phyloP scores from a whole-genome alignment of 306 rosid genomes.

The Prunus dulcis region DNA sequence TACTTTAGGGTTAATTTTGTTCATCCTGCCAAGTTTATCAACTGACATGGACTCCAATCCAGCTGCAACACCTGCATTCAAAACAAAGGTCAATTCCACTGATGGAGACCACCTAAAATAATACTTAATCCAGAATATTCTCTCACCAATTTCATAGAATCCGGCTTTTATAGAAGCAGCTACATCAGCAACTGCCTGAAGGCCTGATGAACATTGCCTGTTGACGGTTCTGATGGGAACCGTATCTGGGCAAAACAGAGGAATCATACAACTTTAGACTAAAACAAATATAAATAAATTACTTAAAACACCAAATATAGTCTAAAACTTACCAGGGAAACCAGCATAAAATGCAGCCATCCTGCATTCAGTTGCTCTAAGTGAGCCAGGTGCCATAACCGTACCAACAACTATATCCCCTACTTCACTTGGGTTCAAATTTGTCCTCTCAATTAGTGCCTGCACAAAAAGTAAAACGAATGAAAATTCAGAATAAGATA shows the following conservation, averaged over 20 bases:
- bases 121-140: neutral
- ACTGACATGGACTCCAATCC: conserved; percentile 77
- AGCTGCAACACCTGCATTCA: conserved; percentile 73
- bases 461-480: conserved; percentile 23
- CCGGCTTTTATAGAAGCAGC: conserved; percentile 91
- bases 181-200: conserved; percentile 94
- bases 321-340: conserved; percentile 63
- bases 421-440: conserved; percentile 69
- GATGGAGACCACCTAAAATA: neutral
- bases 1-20: conserved; percentile 63
- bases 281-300: neutral
- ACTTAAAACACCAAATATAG: neutral
- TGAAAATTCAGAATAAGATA: neutral
- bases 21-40: conserved; percentile 30
- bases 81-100: conserved; percentile 16
- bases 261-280: conserved; percentile 8
- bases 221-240: conserved; percentile 85
- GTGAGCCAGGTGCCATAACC: conserved; percentile 82
- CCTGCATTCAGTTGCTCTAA: conserved; percentile 82
- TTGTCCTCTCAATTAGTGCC: conserved; percentile 82
- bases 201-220: conserved; percentile 95
- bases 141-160: conserved; percentile 76
- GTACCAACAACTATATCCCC: conserved; percentile 95
- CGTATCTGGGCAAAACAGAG: conserved; percentile 49
- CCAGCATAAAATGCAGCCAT: conserved; percentile 93